A percentile compares a stretch with the other conserved stretches of the same genome.
These are phyloP conservation scores for Puccinia triticina DNA, from an alignment of 1,284 basidiomycete genomes.

Conservation along the genomic window DNA sequence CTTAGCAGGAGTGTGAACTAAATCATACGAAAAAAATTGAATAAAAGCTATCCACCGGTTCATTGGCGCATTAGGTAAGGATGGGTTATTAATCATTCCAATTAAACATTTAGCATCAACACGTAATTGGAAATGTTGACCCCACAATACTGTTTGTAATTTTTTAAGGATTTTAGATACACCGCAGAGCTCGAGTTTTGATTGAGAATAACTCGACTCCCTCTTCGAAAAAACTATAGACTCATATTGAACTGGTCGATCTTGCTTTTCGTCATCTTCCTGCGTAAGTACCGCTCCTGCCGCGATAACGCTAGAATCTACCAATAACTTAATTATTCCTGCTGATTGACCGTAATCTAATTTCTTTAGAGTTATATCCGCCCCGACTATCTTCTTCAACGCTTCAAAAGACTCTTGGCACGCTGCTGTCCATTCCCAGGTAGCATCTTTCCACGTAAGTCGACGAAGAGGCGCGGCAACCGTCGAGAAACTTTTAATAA, in stretches of 20 bases:
- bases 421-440: constrained; percentile 15
- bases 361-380: constrained; percentile 21
- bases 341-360: too few species aligned
- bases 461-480: neutral
- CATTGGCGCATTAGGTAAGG: constrained; percentile 24
- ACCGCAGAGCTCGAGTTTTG: constrained; percentile 24
- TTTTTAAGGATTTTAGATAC: too few species aligned
- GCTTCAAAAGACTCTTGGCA: constrained; percentile 17
- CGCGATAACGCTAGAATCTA: too few species aligned
- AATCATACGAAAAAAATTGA: constrained; percentile 29
- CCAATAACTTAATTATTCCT: too few species aligned
- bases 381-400: constrained; percentile 20
- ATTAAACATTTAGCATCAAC: too few species aligned
- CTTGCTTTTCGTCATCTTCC: constrained; percentile 2
- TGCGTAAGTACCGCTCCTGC: constrained; percentile 16
- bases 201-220: constrained; percentile 21
- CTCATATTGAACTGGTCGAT: constrained; percentile 12
- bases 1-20: neutral
- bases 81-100: too few species aligned
- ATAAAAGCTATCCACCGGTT: constrained; percentile 26
- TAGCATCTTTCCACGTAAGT: constrained; percentile 10
- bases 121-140: too few species aligned
- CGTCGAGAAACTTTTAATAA: constrained; percentile 6
- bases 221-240: neutral
- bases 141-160: too few species aligned